Conservation (phyloP, 768 basidiomycete species). For the Leccinum pellstonianum region DNA sequence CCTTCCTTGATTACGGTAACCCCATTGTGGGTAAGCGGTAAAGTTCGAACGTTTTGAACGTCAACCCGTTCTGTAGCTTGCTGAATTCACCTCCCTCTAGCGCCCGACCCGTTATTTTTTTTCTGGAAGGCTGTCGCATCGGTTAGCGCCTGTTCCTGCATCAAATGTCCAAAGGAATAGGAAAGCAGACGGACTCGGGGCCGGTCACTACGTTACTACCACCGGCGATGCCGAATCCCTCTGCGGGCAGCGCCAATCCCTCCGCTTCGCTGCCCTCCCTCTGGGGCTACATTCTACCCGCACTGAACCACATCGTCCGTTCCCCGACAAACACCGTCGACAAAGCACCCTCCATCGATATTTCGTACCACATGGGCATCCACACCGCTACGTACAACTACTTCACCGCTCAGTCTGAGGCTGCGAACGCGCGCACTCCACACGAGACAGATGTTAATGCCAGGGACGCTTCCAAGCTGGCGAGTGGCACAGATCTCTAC, state of each 20-base stretch:
- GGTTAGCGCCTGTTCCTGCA: not conserved
- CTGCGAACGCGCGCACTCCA: conserved; percentile 28
- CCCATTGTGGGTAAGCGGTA: conserved; percentile 1
- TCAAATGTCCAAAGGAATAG: conserved; percentile 33
- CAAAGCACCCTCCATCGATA: conserved; percentile 71
- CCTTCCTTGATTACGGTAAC: conserved; percentile 5
- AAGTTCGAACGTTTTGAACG: not conserved
- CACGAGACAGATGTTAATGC: conserved; percentile 15
- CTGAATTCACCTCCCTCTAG: conserved; percentile 6
- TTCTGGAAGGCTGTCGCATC: not conserved
- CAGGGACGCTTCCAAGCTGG: conserved; percentile 27
- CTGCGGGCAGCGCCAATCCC: conserved; percentile 69
- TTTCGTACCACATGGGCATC: conserved; percentile 71
- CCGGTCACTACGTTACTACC: conserved; percentile 24
- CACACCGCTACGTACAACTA: conserved; percentile 85
- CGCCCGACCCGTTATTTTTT: conserved; percentile 2
- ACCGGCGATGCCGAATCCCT: conserved; percentile 46
- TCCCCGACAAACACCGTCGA: conserved; percentile 56
- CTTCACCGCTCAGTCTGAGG: conserved; percentile 61
- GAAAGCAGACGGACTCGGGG: conserved; percentile 24
- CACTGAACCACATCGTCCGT: conserved; percentile 74
- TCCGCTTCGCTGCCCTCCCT: conserved; percentile 68
- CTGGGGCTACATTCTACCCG: conserved; percentile 75
- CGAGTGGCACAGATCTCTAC: conserved; percentile 69
- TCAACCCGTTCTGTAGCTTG: conserved; percentile 1